phyloP scores from a whole-genome alignment of 2,329 filamentous ascomycete species.

The Aspergillus ibericus region DNA sequence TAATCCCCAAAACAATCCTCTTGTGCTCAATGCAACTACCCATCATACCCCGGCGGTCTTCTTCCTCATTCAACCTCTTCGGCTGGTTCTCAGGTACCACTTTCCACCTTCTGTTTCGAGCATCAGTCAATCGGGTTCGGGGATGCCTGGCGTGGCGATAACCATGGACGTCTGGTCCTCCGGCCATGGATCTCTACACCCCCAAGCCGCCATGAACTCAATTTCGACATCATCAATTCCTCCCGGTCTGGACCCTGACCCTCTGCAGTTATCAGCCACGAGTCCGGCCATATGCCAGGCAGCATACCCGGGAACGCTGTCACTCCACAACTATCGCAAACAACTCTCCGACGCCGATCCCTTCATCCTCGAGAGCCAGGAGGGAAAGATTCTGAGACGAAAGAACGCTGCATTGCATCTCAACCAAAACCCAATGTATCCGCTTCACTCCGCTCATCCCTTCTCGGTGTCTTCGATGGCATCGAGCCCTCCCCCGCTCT shows the following conservation, averaged over 20 bases:
- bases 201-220: conserved; percentile 2
- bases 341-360: conserved; percentile 30
- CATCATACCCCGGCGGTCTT: not conserved
- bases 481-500: conserved; percentile 39
- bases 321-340: conserved; percentile 40
- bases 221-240: conserved; percentile 4
- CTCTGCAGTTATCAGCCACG: conserved; percentile 8
- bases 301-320: conserved; percentile 16
- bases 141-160: conserved; percentile 1
- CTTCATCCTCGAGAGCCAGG: conserved; percentile 25
- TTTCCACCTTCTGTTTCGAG: not conserved
- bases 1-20: not conserved
- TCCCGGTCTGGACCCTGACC: conserved; percentile 1
- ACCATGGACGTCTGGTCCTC: conserved; percentile 10
- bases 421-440: conserved; percentile 23
- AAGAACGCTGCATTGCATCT: conserved; percentile 37
- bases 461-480: conserved; percentile 30
- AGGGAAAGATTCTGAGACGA: conserved; percentile 32
- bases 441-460: conserved; percentile 21
- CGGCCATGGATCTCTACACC: conserved; percentile 8
- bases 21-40: not conserved
- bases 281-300: conserved; percentile 8
- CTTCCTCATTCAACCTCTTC: not conserved
- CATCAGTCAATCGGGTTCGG: not conserved
- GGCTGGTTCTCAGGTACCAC: not conserved